Evolutionary conservation across 2,329 filamentous ascomycete species (phyloP), one percentile per base, ranked within the genome.

Genomic region (Falciphora oryzae): DNA sequence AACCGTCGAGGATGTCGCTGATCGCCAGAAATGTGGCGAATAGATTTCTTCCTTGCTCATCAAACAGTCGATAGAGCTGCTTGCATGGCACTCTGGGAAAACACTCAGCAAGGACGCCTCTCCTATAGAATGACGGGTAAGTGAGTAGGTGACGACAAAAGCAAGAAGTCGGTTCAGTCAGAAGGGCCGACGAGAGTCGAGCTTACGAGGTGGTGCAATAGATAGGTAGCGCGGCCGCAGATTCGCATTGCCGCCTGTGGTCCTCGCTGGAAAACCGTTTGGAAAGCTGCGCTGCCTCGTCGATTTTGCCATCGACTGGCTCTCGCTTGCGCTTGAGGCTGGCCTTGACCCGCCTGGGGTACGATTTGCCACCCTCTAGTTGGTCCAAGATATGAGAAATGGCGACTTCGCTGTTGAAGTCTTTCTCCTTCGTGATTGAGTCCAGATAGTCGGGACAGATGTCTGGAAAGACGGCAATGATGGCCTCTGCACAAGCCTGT

Each of bases 381-480:
- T 74, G 69, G 62, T 80, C 77, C 16, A 83, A 67, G 18, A 84
- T 75, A 32, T 69, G 61, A 56, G 72, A 69, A 56, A 83, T 75
- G 32, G 79, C 69, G 0, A 64, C 64, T 4, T 75, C 69, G 2
- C 73, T 22, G 56, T 75, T 63, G 65, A 76, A 75, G 2, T 32
- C 56, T 7, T 76, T 64, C 35, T 73, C 66, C 0, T 63, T 38
- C 3, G 71, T 71, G 5, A 77, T 64, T 5, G 66, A 59, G 7
- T 70, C 65, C 16, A 83, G 70, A 64, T 77, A 79, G 0, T 75
- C 66, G 0, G 70, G 73, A 65, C 78, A 81, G 2, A 84, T 80
- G 57, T 83, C 77, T 0, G 80, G 79, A 65, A 84, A 82, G 11
- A 82, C 61, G 5, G 65, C 59, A 11, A 75, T 67, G 18, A 79